Conservation (phyloP, 352 stramenopile genomes). For the Globisporangium nodosum region DNA sequence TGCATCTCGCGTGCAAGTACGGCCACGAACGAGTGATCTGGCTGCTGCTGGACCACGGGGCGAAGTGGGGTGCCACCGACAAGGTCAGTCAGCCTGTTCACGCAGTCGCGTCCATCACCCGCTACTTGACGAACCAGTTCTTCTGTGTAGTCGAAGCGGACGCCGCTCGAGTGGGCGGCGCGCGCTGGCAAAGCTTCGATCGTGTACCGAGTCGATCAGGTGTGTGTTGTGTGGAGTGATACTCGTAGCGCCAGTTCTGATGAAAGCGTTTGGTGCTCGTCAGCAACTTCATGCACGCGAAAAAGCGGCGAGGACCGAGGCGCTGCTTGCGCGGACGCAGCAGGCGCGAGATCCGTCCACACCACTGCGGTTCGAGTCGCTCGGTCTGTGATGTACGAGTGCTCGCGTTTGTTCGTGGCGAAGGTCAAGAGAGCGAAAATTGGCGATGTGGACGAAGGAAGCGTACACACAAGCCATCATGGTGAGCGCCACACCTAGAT, state of each 20-base stretch:
- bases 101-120: background rate
- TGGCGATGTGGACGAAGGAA: background rate
- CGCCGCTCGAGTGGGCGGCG: constrained; percentile 66
- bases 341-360: background rate
- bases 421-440: background rate
- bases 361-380: background rate
- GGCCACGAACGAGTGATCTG: constrained; percentile 60
- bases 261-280: background rate
- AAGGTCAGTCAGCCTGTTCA: constrained; percentile 26
- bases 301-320: constrained; percentile 18
- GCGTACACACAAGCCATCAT: background rate
- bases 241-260: too few species aligned
- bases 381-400: background rate
- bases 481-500: background rate
- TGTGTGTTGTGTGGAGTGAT: background rate
- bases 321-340: constrained; percentile 3
- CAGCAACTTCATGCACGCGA: constrained; percentile 46
- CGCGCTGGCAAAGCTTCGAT: constrained; percentile 61
- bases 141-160: constrained; percentile 38
- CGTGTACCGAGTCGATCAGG: constrained; percentile 71
- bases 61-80: constrained; percentile 47
- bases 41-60: constrained; percentile 51
- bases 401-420: too few species aligned
- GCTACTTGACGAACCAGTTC: background rate
- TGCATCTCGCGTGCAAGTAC: constrained; percentile 71